Evolutionary conservation across 2,329 filamentous ascomycete genomes (phyloP).

Genomic region (Fusarium sp.): DNA sequence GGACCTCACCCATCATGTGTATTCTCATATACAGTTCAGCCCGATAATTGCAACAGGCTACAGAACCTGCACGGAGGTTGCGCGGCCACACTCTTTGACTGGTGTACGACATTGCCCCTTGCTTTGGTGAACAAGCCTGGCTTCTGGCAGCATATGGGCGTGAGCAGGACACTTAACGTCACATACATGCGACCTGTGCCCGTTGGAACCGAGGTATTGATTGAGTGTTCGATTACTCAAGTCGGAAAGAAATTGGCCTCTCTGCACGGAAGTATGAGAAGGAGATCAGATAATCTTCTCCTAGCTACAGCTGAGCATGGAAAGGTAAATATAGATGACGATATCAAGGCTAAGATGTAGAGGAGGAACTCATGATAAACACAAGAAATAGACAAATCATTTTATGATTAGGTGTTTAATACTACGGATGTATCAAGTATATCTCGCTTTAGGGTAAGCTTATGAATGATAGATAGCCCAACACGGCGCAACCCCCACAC

Average conservation of each 20-base stretch:
- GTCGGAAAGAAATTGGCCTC: conserved; percentile 63
- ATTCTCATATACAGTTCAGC: conserved; percentile 59
- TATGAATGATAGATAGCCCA: background rate
- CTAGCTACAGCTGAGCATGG: conserved; percentile 69
- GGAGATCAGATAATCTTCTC: conserved; percentile 60
- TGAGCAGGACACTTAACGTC: conserved; percentile 70
- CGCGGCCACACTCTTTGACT: conserved; percentile 72
- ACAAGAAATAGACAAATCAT: background rate
- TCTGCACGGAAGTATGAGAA: conserved; percentile 62
- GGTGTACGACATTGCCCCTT: conserved; percentile 67
- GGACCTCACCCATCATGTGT: conserved; percentile 50
- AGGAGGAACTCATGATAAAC: background rate
- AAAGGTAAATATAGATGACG: conserved; percentile 67
- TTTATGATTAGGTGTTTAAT: background rate
- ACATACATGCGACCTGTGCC: conserved; percentile 72
- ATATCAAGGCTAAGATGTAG: conserved; percentile 41
- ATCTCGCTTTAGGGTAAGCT: background rate
- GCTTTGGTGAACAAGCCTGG: conserved; percentile 64
- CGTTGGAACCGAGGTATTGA: conserved; percentile 56
- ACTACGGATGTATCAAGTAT: no score
- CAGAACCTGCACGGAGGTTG: conserved; percentile 69
- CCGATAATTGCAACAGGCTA: conserved; percentile 60
- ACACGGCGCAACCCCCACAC: background rate
- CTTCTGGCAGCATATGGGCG: conserved; percentile 69
- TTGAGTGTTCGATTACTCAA: conserved; percentile 67